Percentiles rank a stretch among this genome's conserved stretches.
Evolutionary conservation across 345 rosid species (phyloP).

Genomic region (Eucalyptus rudis): DNA sequence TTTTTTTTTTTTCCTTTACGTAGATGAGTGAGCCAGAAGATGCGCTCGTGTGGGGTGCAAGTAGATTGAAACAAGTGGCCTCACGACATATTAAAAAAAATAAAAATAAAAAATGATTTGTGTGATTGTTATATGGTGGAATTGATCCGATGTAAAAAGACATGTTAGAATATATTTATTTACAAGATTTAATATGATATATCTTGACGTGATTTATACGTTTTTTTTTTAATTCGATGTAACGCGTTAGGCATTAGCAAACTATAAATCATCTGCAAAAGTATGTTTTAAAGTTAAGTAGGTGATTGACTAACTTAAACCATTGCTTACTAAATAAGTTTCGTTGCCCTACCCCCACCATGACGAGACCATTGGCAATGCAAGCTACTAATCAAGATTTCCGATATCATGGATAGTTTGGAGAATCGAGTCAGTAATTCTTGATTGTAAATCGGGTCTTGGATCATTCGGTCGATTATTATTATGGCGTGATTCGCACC

Average conservation of each 20-base stretch:
- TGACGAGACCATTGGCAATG: not conserved
- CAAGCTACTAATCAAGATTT: not conserved
- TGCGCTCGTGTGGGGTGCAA: not conserved
- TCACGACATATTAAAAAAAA: not conserved
- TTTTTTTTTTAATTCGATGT: fast-evolving
- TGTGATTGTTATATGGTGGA: not conserved
- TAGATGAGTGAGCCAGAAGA: not conserved
- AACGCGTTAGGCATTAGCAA: not conserved
- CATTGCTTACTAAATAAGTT: not conserved
- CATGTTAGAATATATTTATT: not conserved
- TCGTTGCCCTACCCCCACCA: not conserved
- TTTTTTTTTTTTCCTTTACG: not conserved
- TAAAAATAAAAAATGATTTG: not conserved
- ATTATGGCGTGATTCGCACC: not conserved
- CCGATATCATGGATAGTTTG: not conserved
- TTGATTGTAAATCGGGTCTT: not conserved
- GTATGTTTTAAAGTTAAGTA: not conserved
- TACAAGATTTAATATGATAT: not conserved
- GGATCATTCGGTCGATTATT: not conserved
- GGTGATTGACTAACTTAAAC: not conserved
- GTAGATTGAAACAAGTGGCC: not conserved
- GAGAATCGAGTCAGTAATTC: not conserved
- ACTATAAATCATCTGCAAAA: not conserved
- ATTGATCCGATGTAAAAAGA: not conserved
- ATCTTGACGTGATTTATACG: not conserved